Conservation (phyloP, 305 asterid species). For the Fraxinus latifolia region DNA sequence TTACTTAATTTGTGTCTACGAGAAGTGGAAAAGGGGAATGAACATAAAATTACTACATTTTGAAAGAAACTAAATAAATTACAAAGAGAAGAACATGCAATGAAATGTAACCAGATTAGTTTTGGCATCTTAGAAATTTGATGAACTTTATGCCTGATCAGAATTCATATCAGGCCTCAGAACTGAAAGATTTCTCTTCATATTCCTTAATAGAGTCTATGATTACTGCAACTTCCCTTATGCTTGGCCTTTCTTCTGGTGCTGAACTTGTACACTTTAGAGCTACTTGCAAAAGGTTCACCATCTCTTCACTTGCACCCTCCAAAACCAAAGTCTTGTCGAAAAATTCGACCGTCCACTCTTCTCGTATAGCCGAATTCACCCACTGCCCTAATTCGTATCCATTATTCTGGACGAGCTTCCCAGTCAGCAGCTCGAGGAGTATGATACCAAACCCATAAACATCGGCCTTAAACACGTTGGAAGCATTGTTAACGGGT, state of each 20-base stretch:
- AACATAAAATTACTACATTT: background rate
- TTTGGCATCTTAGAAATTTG: background rate
- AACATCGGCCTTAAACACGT: conserved; percentile 40
- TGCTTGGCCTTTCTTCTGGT: conserved; percentile 41
- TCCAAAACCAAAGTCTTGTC: conserved; percentile 46
- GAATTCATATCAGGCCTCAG: conserved; percentile 23
- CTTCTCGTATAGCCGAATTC: conserved; percentile 57
- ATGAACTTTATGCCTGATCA: background rate
- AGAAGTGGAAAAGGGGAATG: background rate
- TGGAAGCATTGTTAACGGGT: background rate
- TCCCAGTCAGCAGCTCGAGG: conserved; percentile 70
- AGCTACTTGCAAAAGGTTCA: conserved; percentile 61
- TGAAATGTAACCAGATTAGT: background rate
- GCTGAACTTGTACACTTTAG: conserved; percentile 48
- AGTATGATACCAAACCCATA: conserved; percentile 55
- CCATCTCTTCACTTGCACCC: conserved; percentile 69
- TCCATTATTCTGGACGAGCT: conserved; percentile 48
- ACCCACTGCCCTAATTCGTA: conserved; percentile 68
- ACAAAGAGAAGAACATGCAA: background rate
- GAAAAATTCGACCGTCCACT: conserved; percentile 76
- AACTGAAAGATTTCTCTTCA: conserved; percentile 44
- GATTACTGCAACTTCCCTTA: conserved; percentile 50
- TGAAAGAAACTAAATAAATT: background rate
- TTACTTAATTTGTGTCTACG: background rate
- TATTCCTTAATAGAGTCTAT: conserved; percentile 45